Conservation (phyloP, 495 filamentous ascomycete genomes). For the Neurospora cerealis region DNA sequence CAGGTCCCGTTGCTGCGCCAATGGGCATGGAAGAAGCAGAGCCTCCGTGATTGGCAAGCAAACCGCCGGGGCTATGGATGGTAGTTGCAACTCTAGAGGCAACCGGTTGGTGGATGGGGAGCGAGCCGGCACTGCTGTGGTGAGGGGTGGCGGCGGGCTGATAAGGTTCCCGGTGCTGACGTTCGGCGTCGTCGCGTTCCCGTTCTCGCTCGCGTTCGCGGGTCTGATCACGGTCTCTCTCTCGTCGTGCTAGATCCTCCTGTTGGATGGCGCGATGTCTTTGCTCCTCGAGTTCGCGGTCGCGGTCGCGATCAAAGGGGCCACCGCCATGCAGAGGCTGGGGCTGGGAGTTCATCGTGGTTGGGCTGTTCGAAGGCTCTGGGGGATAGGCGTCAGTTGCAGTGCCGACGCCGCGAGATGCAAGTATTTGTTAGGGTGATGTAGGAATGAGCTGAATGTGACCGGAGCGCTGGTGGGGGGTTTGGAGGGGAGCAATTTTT, state of each 20-base stretch:
- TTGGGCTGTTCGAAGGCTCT: slow-evolving; percentile 16
- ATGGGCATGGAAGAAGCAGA: slow-evolving; percentile 49
- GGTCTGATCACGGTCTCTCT: slow-evolving; percentile 20
- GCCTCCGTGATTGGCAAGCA: slow-evolving; percentile 64
- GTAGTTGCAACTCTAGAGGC: slow-evolving; percentile 68
- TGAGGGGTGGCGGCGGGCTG: slow-evolving; percentile 47
- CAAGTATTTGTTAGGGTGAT: background rate
- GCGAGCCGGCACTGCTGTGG: slow-evolving; percentile 72
- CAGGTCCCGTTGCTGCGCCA: slow-evolving; percentile 52
- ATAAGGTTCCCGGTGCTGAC: slow-evolving; percentile 55
- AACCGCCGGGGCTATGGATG: slow-evolving; percentile 79
- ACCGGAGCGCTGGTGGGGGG: background rate
- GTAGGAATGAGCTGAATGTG: background rate
- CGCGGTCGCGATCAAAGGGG: slow-evolving; percentile 32
- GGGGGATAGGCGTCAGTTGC: slow-evolving; percentile 5
- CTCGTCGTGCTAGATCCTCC: slow-evolving; percentile 22
- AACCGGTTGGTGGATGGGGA: slow-evolving; percentile 85
- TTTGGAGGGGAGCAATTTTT: background rate
- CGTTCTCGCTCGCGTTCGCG: slow-evolving; percentile 28
- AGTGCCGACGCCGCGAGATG: background rate
- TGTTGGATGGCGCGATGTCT: slow-evolving; percentile 27
- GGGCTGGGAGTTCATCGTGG: slow-evolving; percentile 35
- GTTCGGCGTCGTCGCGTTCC: slow-evolving; percentile 57
- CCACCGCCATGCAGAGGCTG: slow-evolving; percentile 29
- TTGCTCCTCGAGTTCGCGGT: slow-evolving; percentile 28